phyloP scores from a whole-genome alignment of 495 filamentous ascomycete species.

The Lophiostoma macrostomum region DNA sequence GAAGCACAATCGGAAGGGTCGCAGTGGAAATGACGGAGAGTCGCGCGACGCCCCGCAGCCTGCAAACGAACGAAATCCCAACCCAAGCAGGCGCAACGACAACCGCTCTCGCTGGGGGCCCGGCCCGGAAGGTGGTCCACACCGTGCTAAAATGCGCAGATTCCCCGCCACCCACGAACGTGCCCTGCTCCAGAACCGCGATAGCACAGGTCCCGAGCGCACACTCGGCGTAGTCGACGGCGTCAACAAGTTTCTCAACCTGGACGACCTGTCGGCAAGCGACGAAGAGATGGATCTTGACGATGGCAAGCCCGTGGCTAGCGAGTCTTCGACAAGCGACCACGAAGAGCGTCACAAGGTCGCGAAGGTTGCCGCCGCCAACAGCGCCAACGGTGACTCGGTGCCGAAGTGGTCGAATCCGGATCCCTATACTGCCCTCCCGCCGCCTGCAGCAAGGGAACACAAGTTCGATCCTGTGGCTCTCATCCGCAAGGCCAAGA shows the following conservation, averaged over 20 bases:
- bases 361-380: not conserved
- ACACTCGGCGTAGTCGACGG: slow-evolving; percentile 27
- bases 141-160: no score
- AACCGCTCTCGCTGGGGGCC: slow-evolving; percentile 4
- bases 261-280: slow-evolving; percentile 30
- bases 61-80: not conserved
- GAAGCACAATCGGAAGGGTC: no score
- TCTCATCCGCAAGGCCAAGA: slow-evolving; percentile 78
- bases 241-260: slow-evolving; percentile 21
- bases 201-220: slow-evolving; percentile 28
- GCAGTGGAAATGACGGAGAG: not conserved
- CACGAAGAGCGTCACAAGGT: slow-evolving; percentile 14
- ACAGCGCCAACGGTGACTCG: slow-evolving; percentile 41
- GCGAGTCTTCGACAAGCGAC: not conserved
- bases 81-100: slow-evolving; percentile 1
- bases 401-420: slow-evolving; percentile 87
- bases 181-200: slow-evolving; percentile 20
- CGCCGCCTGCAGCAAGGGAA: slow-evolving; percentile 58
- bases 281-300: slow-evolving; percentile 25
- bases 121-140: no score
- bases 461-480: slow-evolving; percentile 83
- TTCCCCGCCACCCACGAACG: slow-evolving; percentile 30
- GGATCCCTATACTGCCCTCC: slow-evolving; percentile 85
- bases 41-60: not conserved
- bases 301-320: not conserved